phyloP scores from a whole-genome alignment of 1,284 basidiomycete genomes.

The Leccinum pseudoinsigne region DNA sequence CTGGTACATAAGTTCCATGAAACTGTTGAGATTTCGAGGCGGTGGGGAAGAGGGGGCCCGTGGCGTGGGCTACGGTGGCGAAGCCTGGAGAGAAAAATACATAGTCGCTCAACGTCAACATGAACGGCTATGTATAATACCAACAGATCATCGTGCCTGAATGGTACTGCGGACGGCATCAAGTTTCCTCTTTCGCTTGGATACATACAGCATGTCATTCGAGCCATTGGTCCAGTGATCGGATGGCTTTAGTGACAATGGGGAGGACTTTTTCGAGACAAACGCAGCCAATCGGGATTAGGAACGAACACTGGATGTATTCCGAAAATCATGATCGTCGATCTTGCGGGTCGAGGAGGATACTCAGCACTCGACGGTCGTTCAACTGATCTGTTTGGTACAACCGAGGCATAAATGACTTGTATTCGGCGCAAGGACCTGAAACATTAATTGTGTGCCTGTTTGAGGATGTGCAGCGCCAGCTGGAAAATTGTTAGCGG shows the following conservation, averaged over 20 bases:
- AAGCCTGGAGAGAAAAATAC: no score
- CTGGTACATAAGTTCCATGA: no score
- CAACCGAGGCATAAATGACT: neutral
- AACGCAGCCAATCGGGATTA: neutral
- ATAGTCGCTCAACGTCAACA: no score
- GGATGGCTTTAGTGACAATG: no score
- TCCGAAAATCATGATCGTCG: neutral
- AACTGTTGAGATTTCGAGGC: no score
- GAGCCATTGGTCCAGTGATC: neutral
- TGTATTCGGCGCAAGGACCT: neutral
- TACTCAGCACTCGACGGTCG: neutral
- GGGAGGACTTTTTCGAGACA: neutral
- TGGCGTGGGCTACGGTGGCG: no score
- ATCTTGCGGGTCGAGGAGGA: neutral
- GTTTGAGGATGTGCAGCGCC: neutral
- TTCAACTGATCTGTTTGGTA: neutral
- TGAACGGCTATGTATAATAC: no score
- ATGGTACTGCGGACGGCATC: neutral
- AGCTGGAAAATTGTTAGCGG: neutral
- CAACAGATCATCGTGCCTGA: no score
- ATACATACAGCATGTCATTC: neutral
- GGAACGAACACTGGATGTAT: neutral
- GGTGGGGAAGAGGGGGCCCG: no score
- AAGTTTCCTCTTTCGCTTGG: neutral
- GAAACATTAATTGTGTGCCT: neutral